These are phyloP conservation scores for Saccharomycopsis fibuligera DNA, from an alignment of 805 yeast species.

Conservation along the genomic window DNA sequence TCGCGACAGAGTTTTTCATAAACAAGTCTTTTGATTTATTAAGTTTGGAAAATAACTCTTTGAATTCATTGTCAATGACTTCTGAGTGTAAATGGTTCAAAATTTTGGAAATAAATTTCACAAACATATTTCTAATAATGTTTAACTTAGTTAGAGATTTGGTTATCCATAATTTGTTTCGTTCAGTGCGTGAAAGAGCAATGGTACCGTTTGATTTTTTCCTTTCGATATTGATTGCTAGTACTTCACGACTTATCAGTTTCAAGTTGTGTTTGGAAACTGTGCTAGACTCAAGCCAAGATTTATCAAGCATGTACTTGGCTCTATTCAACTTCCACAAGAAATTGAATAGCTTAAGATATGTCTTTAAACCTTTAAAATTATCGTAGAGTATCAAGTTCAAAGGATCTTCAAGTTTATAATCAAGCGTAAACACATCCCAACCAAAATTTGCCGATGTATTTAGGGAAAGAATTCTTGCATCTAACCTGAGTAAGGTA, in stretches of 20 bases:
- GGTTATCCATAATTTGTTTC: slow-evolving; percentile 28
- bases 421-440: slow-evolving; percentile 90
- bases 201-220: slow-evolving; percentile 29
- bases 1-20: slow-evolving; percentile 12
- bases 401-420: slow-evolving; percentile 37
- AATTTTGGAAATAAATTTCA: slow-evolving; percentile 37
- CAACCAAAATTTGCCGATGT: slow-evolving; percentile 59
- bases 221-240: slow-evolving; percentile 27
- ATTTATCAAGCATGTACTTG: slow-evolving; percentile 41
- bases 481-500: slow-evolving; percentile 60
- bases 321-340: slow-evolving; percentile 73
- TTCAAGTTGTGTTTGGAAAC: slow-evolving; percentile 24
- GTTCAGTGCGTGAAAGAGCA: slow-evolving; percentile 29
- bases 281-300: slow-evolving; percentile 34
- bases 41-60: slow-evolving; percentile 23
- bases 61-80: slow-evolving; percentile 37
- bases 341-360: slow-evolving; percentile 77
- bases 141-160: slow-evolving; percentile 28
- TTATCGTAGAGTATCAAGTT: slow-evolving; percentile 27
- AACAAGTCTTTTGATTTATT: slow-evolving; percentile 22
- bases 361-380: slow-evolving; percentile 42
- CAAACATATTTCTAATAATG: slow-evolving; percentile 34
- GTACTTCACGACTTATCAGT: slow-evolving; percentile 22
- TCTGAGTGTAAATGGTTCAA: slow-evolving; percentile 39
- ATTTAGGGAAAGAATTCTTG: slow-evolving; percentile 67